phyloP scores from a whole-genome alignment of 73 alveolate species.

The Blepharisma japonicum region DNA sequence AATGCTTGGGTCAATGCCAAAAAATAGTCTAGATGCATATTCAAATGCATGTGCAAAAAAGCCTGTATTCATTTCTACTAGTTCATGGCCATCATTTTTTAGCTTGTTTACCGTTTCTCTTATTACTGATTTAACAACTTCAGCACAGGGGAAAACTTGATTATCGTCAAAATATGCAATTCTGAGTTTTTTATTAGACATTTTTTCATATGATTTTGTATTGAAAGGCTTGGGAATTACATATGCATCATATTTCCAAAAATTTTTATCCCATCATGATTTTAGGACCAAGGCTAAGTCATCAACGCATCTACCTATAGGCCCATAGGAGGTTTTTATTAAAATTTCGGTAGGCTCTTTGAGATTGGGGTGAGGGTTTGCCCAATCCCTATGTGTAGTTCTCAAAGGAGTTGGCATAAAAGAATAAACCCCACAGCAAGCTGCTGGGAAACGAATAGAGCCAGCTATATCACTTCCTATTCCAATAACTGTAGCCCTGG shows the following conservation, averaged over 20 bases:
- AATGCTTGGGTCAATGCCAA: conserved; percentile 9
- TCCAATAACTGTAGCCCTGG: conserved; percentile 62
- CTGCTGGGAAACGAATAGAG: conserved; percentile 68
- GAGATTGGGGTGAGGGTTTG: conserved; percentile 1
- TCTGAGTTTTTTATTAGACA: not conserved
- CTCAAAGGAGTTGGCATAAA: conserved; percentile 60
- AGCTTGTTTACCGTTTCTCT: not conserved
- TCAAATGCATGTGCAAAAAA: conserved; percentile 16
- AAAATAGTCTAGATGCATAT: not conserved
- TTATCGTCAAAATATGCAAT: not conserved
- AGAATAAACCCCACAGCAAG: conserved; percentile 58
- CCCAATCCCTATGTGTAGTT: conserved; percentile 42
- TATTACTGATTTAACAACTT: not conserved
- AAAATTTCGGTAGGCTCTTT: conserved; percentile 3
- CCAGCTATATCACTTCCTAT: conserved; percentile 80
- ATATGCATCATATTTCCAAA: not conserved
- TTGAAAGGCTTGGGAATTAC: not conserved
- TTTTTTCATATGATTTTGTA: not conserved
- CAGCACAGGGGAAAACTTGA: not conserved
- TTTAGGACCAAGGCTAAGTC: conserved; percentile 39
- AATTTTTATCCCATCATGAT: not conserved
- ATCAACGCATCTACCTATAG: conserved; percentile 58
- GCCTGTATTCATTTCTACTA: not conserved
- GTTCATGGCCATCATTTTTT: not conserved
- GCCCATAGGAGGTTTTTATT: conserved; percentile 45